Evolutionary conservation across 192 early-diverging fungal genomes (phyloP), one percentile per base, ranked within the genome.

Genomic region (Mortierella alpina): DNA sequence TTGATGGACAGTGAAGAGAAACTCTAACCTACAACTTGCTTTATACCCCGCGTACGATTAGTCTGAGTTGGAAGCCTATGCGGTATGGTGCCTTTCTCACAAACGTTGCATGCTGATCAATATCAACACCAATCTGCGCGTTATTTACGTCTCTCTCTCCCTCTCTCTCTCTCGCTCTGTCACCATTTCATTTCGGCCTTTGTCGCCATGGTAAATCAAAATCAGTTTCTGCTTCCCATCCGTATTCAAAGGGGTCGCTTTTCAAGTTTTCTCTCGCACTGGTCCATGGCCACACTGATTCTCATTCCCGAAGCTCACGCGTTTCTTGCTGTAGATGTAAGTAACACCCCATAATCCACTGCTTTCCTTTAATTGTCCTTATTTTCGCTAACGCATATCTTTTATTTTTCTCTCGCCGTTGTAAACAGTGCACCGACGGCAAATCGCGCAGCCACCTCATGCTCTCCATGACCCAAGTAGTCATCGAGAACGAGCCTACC

Each of bases 171-270:
- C 4, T 51, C 50, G 1, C 50, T 15, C 50, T 15, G 50, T 51
- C 7, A 39, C 3, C 8, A 44, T 1, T 61, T 17, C 11, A 15
- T 44, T 61, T 39, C 10, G 20, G 23, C 1, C 23, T 15, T 7
- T 11, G 15, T 12, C n/a, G 47, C 1, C 31, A 14, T 13, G 41
- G n/a, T n/a, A 2, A 6, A 53, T 11, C 15, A 13, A 14, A 40
- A 18, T 41, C 59, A 77, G 75, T 70, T 70, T 53, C 75, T 77
- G 1, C 23, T 77, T 7, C 75, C 75, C 11, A 67, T 77, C 23
- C 55, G 44, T 14, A 47, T 56, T 4, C 23, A 53, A 15, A 57
- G 46, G 65, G 44, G 18, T 46, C 5, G 51, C 41, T 17, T 69
- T 4, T 7, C 63, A 14, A 52, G 62, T 7, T 10, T 76, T 22